These are phyloP conservation scores for Flaveria bidentis DNA, from an alignment of 129 eudicot genomes.

Conservation along the genomic window DNA sequence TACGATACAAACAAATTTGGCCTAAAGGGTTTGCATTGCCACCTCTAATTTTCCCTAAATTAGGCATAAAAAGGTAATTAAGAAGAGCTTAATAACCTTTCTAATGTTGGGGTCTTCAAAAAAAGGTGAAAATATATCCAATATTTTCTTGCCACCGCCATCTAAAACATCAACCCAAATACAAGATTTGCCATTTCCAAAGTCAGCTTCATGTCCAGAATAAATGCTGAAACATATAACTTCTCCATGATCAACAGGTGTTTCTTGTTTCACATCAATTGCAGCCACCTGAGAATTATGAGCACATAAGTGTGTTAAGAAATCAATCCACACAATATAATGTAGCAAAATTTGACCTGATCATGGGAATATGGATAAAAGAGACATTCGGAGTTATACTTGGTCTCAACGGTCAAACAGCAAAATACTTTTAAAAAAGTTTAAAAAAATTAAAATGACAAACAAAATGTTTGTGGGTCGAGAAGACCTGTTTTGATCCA, in stretches of 20 bases:
- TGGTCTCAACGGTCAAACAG: background rate
- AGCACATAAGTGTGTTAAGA: conserved; percentile 3
- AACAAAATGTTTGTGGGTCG: background rate
- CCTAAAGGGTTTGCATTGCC: background rate
- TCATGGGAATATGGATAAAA: background rate
- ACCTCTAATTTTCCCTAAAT: background rate
- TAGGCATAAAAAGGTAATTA: background rate
- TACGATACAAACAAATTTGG: background rate
- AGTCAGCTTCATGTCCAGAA: conserved; percentile 77
- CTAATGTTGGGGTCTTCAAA: conserved; percentile 80
- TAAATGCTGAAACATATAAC: conserved; percentile 91
- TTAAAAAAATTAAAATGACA: background rate
- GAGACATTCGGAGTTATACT: background rate
- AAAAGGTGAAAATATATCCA: conserved; percentile 75
- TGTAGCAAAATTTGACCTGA: background rate
- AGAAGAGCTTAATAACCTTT: conserved; percentile 48
- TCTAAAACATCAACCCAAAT: conserved; percentile 94
- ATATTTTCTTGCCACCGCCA: conserved; percentile 69
- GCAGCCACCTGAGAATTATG: conserved; percentile 60
- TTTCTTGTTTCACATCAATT: conserved; percentile 91
- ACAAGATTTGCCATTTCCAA: conserved; percentile 87
- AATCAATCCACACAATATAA: background rate
- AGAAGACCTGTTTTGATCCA: background rate
- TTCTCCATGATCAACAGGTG: conserved; percentile 96
- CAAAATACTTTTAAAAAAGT: no score